Evolutionary conservation across 1,284 basidiomycete species (phyloP).

Genomic region (Rhodotorula sp.): DNA sequence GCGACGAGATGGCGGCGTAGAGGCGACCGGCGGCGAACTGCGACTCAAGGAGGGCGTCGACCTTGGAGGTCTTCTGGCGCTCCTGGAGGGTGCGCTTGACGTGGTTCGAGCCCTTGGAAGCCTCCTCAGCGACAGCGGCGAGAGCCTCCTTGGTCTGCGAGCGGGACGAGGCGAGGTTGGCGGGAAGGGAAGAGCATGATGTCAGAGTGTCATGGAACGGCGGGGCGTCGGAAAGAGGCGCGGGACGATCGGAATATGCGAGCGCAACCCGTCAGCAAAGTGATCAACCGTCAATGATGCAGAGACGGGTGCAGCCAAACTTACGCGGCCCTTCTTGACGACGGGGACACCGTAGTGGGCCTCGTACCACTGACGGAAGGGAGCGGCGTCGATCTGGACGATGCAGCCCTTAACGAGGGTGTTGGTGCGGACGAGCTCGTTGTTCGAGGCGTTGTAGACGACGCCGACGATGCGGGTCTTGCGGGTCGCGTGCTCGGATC

Average conservation of each 20-base stretch:
- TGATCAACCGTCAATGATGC: not conserved
- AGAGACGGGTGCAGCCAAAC: conserved; percentile 1
- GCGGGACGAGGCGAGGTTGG: not conserved
- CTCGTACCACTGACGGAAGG: conserved; percentile 98
- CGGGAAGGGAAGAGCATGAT: not conserved
- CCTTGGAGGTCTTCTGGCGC: conserved; percentile 88
- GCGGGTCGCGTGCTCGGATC: conserved; percentile 81
- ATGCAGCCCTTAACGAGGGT: conserved; percentile 92
- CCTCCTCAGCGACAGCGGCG: conserved; percentile 55
- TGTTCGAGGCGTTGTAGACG: conserved; percentile 97
- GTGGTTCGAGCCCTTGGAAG: conserved; percentile 84
- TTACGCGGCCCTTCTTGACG: conserved; percentile 75
- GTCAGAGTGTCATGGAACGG: not conserved
- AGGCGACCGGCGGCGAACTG: conserved; percentile 86
- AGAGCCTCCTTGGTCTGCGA: conserved; percentile 41
- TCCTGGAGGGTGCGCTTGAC: conserved; percentile 78
- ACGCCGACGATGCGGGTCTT: conserved; percentile 94
- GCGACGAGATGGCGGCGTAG: conserved; percentile 83
- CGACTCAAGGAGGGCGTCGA: conserved; percentile 79
- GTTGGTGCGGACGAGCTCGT: conserved; percentile 97
- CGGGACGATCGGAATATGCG: not conserved
- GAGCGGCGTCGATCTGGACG: conserved; percentile 92
- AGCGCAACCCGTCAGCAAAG: not conserved
- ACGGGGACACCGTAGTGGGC: conserved; percentile 90
- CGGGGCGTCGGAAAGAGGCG: not conserved